A percentile compares a stretch with the other conserved stretches of the same genome.
Conservation (phyloP, 352 stramenopile species). For the Pythium plurisporium region DNA sequence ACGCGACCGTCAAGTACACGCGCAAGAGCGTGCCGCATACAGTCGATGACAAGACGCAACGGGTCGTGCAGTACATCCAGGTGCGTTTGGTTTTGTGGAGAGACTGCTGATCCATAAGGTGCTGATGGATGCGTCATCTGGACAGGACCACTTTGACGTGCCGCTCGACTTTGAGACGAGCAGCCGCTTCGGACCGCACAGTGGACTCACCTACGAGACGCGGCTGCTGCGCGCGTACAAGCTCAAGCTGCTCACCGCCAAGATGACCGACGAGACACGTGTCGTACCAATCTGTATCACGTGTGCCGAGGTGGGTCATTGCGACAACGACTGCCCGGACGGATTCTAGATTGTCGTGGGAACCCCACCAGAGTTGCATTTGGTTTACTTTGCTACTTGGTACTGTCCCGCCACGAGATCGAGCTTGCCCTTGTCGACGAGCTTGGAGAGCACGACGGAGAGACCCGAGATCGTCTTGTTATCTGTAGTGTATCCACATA, state of each 20-base stretch:
- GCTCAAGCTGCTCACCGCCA: slow-evolving; percentile 34
- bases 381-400: slow-evolving; percentile 39
- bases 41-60: slow-evolving; percentile 31
- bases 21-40: slow-evolving; percentile 28
- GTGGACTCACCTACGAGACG: slow-evolving; percentile 52
- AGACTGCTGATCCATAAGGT: not conserved
- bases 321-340: slow-evolving; percentile 45
- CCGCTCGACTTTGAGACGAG: slow-evolving; percentile 46
- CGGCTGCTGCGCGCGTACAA: slow-evolving; percentile 53
- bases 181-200: slow-evolving; percentile 56
- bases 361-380: not conserved
- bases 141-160: slow-evolving; percentile 40
- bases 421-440: slow-evolving; percentile 70
- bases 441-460: slow-evolving; percentile 55
- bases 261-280: slow-evolving; percentile 22
- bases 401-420: slow-evolving; percentile 66
- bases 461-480: slow-evolving; percentile 81
- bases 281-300: slow-evolving; percentile 47
- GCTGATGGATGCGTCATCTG: not conserved
- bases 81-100: slow-evolving; percentile 15
- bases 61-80: slow-evolving; percentile 47
- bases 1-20: slow-evolving; percentile 55
- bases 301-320: slow-evolving; percentile 44
- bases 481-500: slow-evolving; percentile 32
- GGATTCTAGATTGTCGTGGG: slow-evolving; percentile 51